Evolutionary conservation across 306 rosid genomes (phyloP).

Genomic region (Medicago truncatula): DNA sequence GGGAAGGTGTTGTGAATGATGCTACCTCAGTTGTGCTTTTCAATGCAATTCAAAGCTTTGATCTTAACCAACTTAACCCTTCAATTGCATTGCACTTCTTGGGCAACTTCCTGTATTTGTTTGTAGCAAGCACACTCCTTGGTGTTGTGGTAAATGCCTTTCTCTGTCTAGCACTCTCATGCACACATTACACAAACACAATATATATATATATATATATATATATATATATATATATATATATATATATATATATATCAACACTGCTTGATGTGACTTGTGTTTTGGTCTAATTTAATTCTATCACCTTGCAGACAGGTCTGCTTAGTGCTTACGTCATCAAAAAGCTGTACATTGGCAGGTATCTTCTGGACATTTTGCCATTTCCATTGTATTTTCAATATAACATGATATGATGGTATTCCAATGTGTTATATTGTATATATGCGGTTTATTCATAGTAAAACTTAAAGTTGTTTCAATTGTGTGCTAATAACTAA

Average conservation of each 20-base stretch:
- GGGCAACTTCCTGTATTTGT: constrained; percentile 84
- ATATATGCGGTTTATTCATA: constrained; percentile 21
- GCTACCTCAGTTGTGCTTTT: constrained; percentile 99
- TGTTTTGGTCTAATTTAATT: constrained; percentile 49
- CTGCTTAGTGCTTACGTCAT: constrained; percentile 88
- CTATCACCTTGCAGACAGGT: constrained; percentile 70
- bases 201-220: too few species aligned
- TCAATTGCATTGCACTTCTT: constrained; percentile 63
- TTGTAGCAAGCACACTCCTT: constrained; percentile 78
- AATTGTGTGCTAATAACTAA: background rate
- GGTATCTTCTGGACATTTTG: constrained; percentile 55
- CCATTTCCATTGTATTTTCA: constrained; percentile 34
- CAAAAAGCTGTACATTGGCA: constrained; percentile 90
- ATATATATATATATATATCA: constrained; percentile 5
- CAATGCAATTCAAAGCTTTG: constrained; percentile 96
- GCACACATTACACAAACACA: constrained; percentile 3
- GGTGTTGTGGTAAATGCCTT: constrained; percentile 78
- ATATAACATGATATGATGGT: constrained; percentile 14
- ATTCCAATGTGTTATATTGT: constrained; percentile 31
- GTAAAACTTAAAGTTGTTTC: constrained; percentile 1
- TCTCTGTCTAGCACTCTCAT: constrained; percentile 31
- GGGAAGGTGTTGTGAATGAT: constrained; percentile 99
- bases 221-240: too few species aligned
- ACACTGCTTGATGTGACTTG: constrained; percentile 21
- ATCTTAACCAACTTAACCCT: constrained; percentile 65